phyloP scores from a whole-genome alignment of 805 yeast species.

The Candida maltosa region DNA sequence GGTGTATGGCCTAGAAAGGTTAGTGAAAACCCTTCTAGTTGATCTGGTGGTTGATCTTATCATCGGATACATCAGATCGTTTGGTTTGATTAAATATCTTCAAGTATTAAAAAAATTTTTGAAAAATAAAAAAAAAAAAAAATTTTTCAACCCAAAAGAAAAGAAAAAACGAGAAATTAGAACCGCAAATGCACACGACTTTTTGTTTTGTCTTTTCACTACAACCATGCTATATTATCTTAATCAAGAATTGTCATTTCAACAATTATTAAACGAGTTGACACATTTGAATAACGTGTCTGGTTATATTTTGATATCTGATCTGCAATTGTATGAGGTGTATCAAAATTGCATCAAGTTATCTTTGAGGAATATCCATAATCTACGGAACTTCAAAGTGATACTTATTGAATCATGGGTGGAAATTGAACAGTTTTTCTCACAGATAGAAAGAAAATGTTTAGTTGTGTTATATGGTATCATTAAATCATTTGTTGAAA shows the following conservation, averaged over 20 bases:
- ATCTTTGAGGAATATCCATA: conserved; percentile 1
- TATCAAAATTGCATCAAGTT: not conserved
- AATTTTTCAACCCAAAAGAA: no score
- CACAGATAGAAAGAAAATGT: not conserved
- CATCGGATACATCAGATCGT: no score
- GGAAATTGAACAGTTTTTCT: conserved; percentile 7
- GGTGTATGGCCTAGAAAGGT: not conserved
- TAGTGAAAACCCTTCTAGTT: not conserved
- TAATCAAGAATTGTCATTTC: conserved; percentile 7
- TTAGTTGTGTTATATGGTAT: conserved; percentile 7
- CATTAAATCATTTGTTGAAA: conserved; percentile 5
- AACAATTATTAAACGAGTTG: conserved; percentile 11
- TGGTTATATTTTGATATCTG: conserved; percentile 9
- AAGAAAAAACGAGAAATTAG: no score
- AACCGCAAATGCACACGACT: no score
- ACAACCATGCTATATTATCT: conserved; percentile 10
- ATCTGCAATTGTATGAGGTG: conserved; percentile 5
- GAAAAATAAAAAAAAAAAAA: no score
- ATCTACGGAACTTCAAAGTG: conserved; percentile 5
- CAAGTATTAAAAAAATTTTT: no score
- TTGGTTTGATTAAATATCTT: no score
- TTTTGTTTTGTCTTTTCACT: no score
- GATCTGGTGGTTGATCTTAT: conserved; percentile 1
- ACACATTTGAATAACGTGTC: no score
- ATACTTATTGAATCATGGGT: conserved; percentile 7